A percentile compares a stretch with the other conserved stretches of the same genome.
Evolutionary conservation across 2,329 filamentous ascomycete genomes (phyloP).

Genomic region (Cercospora sp.): DNA sequence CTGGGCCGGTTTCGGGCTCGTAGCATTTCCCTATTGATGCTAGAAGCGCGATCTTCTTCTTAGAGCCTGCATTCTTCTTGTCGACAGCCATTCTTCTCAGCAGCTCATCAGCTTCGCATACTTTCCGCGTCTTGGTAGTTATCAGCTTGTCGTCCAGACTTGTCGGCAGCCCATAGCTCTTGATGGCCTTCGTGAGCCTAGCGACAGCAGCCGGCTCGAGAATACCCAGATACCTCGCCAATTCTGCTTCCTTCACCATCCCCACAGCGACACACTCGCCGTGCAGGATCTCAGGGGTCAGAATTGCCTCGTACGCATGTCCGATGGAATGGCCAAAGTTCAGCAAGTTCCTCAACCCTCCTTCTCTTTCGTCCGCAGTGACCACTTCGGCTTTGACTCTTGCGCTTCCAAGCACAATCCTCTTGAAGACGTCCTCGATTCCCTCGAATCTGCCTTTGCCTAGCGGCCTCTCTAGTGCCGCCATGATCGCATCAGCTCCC

Average conservation of each 20-base stretch:
- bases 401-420: conserved; percentile 83
- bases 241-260: conserved; percentile 96
- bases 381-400: conserved; percentile 92
- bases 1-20: conserved; percentile 62
- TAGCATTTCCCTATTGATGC: conserved; percentile 85
- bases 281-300: conserved; percentile 92
- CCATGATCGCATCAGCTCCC: conserved; percentile 74
- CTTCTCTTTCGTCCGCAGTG: conserved; percentile 90
- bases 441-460: conserved; percentile 64
- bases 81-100: conserved; percentile 95
- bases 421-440: conserved; percentile 57
- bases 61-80: conserved; percentile 94
- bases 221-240: conserved; percentile 84
- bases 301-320: conserved; percentile 91
- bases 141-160: conserved; percentile 82
- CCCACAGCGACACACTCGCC: conserved; percentile 95
- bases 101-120: conserved; percentile 81
- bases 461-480: conserved; percentile 63
- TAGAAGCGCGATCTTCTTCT: conserved; percentile 94
- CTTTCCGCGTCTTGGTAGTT: conserved; percentile 79
- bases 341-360: conserved; percentile 86
- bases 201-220: conserved; percentile 85
- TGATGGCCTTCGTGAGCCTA: conserved; percentile 85
- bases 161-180: conserved; percentile 88
- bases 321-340: conserved; percentile 99